Conservation (phyloP, 768 basidiomycete genomes). For the Russula lepida region DNA sequence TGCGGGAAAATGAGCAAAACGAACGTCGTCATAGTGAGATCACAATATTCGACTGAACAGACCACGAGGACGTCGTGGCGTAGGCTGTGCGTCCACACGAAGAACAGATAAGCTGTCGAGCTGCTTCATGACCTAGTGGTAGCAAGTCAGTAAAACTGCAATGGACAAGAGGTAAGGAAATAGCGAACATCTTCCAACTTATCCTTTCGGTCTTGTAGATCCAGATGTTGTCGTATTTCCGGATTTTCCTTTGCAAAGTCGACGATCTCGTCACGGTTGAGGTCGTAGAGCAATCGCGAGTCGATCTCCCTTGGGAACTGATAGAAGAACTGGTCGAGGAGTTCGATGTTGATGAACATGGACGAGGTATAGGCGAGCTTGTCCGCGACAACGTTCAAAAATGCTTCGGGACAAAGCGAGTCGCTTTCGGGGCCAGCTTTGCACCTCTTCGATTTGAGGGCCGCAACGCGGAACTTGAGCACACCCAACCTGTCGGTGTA, state of each 20-base stretch:
- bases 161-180: background rate
- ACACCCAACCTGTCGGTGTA: slow-evolving; percentile 75
- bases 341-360: slow-evolving; percentile 98
- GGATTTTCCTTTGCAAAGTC: slow-evolving; percentile 97
- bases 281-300: slow-evolving; percentile 82
- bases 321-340: slow-evolving; percentile 98
- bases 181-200: slow-evolving; percentile 83
- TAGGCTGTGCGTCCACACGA: slow-evolving; percentile 70
- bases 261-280: slow-evolving; percentile 84
- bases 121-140: slow-evolving; percentile 80
- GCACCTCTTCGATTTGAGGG: slow-evolving; percentile 86
- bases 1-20: background rate
- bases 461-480: slow-evolving; percentile 77
- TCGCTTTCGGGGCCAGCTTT: slow-evolving; percentile 80
- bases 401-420: slow-evolving; percentile 90
- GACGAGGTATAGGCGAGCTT: slow-evolving; percentile 93
- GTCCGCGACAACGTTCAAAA: slow-evolving; percentile 93
- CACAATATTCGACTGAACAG: slow-evolving; percentile 72
- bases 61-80: slow-evolving; percentile 65
- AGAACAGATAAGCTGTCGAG: slow-evolving; percentile 87
- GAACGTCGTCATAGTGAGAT: slow-evolving; percentile 18
- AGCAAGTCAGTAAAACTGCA: background rate
- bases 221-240: slow-evolving; percentile 73
- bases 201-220: slow-evolving; percentile 94
- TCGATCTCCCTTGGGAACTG: slow-evolving; percentile 99